A percentile compares a stretch with the other conserved stretches of the same genome.
Conservation (phyloP, 768 basidiomycete genomes). For the Russula virescens region DNA sequence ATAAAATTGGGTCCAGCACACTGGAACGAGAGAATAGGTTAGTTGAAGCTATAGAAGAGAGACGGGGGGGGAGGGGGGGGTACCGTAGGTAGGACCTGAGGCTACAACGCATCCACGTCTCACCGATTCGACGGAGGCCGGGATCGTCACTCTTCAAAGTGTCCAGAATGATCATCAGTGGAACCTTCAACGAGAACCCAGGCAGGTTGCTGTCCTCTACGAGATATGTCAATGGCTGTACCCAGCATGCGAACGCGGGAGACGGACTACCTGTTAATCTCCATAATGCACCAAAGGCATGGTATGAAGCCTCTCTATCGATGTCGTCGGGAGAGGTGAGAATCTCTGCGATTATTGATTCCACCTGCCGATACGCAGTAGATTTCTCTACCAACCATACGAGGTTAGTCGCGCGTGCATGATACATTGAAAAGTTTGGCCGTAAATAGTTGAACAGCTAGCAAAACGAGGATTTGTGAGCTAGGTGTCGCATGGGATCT, state of each 20-base stretch:
- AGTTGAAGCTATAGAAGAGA: neutral
- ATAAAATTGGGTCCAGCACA: too few relatives aligned
- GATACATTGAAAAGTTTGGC: conserved; percentile 61
- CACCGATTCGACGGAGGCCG: conserved; percentile 66
- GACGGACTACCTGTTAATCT: conserved; percentile 63
- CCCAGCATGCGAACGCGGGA: neutral
- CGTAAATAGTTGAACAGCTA: conserved; percentile 72
- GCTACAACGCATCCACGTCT: conserved; percentile 97
- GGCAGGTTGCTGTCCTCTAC: conserved; percentile 77
- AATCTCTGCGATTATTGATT: conserved; percentile 70
- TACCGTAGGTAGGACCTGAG: conserved; percentile 89
- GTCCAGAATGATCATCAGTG: conserved; percentile 85
- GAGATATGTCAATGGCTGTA: conserved; percentile 4
- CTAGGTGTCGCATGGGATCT: neutral
- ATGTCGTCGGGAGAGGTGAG: conserved; percentile 52
- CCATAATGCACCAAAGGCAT: conserved; percentile 93
- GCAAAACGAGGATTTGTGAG: conserved; percentile 18
- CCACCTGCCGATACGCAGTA: conserved; percentile 55
- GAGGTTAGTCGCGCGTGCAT: conserved; percentile 72
- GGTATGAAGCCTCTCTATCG: conserved; percentile 54
- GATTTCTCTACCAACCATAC: conserved; percentile 73
- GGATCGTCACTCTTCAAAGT: conserved; percentile 74
- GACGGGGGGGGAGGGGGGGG: conserved; percentile 23
- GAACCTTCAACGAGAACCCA: conserved; percentile 76
- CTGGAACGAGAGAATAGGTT: conserved; percentile 11